Conservation (phyloP, 1,284 basidiomycete species). For the Heterobasidion occidentale region DNA sequence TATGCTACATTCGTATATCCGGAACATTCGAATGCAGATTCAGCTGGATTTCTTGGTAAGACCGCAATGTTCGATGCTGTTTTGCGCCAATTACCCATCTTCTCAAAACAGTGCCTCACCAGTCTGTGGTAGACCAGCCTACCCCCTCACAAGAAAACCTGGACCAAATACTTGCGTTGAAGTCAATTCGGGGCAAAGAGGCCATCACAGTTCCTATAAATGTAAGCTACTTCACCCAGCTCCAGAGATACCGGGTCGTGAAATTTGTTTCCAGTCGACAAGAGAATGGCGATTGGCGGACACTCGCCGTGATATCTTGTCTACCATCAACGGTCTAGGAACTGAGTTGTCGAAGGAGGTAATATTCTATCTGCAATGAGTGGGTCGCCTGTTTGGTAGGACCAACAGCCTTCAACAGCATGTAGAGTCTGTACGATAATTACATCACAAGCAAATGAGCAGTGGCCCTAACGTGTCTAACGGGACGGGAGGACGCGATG, state of each 20-base stretch:
- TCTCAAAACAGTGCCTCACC: neutral
- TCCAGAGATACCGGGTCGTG: neutral
- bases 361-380: constrained; percentile 10
- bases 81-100: neutral
- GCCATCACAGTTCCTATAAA: neutral
- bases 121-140: neutral
- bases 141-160: neutral
- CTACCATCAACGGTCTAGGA: constrained; percentile 31
- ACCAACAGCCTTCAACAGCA: neutral
- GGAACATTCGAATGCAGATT: constrained; percentile 36
- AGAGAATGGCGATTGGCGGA: constrained; percentile 2
- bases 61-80: neutral
- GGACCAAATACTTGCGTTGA: neutral
- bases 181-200: neutral
- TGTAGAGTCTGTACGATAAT: neutral
- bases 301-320: constrained; percentile 21
- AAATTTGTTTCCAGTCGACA: neutral
- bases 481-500: too few relatives aligned
- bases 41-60: neutral
- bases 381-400: neutral
- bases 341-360: constrained; percentile 26
- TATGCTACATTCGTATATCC: constrained; percentile 65
- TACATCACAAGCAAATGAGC: neutral
- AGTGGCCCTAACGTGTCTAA: too few relatives aligned
- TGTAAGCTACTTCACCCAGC: neutral